A percentile compares a stretch with the other conserved stretches of the same genome.
Conservation (phyloP, 163 green algal species). For the Scenedesmus sp. region DNA sequence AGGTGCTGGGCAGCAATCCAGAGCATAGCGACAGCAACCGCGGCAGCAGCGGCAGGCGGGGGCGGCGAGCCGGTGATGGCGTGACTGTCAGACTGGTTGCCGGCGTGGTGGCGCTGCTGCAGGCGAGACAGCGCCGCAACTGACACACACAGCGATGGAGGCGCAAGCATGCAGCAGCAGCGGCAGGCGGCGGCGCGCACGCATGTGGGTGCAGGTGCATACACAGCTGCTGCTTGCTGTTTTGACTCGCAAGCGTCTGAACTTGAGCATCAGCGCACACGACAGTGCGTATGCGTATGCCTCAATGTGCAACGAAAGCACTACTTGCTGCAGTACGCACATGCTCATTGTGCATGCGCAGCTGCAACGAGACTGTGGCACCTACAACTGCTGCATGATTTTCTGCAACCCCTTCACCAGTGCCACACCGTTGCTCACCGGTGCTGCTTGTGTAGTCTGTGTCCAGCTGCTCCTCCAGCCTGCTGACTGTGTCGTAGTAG, state of each 20-base stretch:
- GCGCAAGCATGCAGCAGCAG: neutral
- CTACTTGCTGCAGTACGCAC: no score
- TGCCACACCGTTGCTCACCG: neutral
- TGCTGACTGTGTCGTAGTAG: constrained; percentile 48
- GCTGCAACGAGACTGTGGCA: neutral
- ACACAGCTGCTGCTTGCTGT: neutral
- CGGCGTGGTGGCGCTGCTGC: neutral
- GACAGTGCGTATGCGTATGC: no score
- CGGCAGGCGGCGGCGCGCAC: neutral
- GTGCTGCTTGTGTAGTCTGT: constrained; percentile 11
- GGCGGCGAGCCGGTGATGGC: constrained; percentile 24
- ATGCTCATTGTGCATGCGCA: neutral
- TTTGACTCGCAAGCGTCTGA: no score
- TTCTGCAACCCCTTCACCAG: neutral
- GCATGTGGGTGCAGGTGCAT: neutral
- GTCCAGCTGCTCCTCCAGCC: constrained; percentile 39
- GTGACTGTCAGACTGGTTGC: neutral
- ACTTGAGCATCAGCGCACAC: no score
- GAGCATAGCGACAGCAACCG: constrained; percentile 47
- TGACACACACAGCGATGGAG: neutral
- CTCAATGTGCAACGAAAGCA: neutral
- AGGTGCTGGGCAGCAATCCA: constrained; percentile 46
- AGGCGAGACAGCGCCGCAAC: neutral
- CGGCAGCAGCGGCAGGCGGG: constrained; percentile 40
- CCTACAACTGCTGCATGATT: neutral